Base-by-base conservation (phyloP, 1,139 yeast species). In the Kodamaea ohmeri region DNA sequence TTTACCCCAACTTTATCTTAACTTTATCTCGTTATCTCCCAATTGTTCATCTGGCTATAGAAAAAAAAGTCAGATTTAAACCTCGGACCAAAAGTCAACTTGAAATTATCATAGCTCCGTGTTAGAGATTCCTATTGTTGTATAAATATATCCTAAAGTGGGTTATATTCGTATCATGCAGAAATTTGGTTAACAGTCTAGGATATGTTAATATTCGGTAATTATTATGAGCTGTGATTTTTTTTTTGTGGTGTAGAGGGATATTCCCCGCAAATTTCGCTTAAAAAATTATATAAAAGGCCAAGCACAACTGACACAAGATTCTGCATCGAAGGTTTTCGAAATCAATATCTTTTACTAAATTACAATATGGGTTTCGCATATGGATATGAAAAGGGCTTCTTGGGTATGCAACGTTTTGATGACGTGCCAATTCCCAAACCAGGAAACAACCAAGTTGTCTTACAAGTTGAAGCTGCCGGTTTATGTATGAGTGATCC, bases 401-500 rank as follows among this genome's bases (percentile, higher is more conserved):
- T 36, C 32, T 32, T 34, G 4, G 45, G 41, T 15, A 45, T 55
- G 37, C 47, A 41, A 12, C 41, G 45, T 13, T 53, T 53, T 35
- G 48, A 45, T 15, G 46, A 61, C 38, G 37, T 60, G 33, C 71
- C 76, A 3, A 71, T 73, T 9, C 61, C 63, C 3, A 46, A 46
- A 21, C 76, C 79, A 0, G 55, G 52, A 3, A 51, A 55, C 20
- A 55, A 52, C 28, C 65, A 72, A 38, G 61, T 73, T 1, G 56
- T 76, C 14, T 53, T 76, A 34, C 71, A 73, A 49, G 57, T 76
- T 22, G 73, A 71, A 42, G 79, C 76, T 0, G 76, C 76, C 1
- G 80, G 81, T 2, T 59, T 76, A 42, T 76, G 80, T 52, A 67
- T 64, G 47, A 69, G 77, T 40, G 81, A 76, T 49, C 60, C 73